Percentiles rank a stretch among this genome's conserved stretches.
phyloP scores from a whole-genome alignment of 2,329 filamentous ascomycete genomes.

The Trichoderma aggressivum region DNA sequence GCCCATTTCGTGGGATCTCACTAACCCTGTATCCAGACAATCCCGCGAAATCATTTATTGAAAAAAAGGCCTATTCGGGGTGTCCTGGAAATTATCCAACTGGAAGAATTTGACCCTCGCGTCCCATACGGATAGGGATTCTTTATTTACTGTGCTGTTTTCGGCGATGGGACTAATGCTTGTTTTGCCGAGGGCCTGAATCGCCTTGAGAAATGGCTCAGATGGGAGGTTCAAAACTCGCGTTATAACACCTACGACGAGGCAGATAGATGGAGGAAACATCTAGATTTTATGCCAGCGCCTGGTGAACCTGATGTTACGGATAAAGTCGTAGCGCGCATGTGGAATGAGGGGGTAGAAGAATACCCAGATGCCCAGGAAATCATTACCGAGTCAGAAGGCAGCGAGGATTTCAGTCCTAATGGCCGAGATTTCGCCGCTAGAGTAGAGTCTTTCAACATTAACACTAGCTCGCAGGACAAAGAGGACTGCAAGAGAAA shows the following conservation, averaged over 20 bases:
- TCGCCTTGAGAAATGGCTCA: not conserved
- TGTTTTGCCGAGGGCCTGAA: not conserved
- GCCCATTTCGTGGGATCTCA: not conserved
- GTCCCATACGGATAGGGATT: not conserved
- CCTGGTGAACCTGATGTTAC: not conserved
- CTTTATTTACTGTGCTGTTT: not conserved
- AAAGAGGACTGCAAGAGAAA: not conserved
- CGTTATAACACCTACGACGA: not conserved
- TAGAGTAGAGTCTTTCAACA: not conserved
- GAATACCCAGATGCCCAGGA: not conserved
- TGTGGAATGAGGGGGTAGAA: not conserved
- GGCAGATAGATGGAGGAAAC: accelerated
- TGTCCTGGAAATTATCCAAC: not conserved
- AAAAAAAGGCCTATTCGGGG: too few species aligned
- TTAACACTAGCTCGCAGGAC: not conserved
- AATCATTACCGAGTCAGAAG: not conserved
- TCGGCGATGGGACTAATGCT: not conserved
- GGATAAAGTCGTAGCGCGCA: not conserved
- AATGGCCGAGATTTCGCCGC: not conserved
- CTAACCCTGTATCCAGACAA: not conserved
- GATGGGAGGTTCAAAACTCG: not conserved
- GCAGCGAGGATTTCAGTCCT: not conserved
- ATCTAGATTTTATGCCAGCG: not conserved
- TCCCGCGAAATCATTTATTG: not conserved
- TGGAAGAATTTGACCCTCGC: not conserved